A percentile compares a stretch with the other conserved stretches of the same genome.
Evolutionary conservation across 495 filamentous ascomycete species (phyloP).

Genomic region (Trichoderma parareesei): DNA sequence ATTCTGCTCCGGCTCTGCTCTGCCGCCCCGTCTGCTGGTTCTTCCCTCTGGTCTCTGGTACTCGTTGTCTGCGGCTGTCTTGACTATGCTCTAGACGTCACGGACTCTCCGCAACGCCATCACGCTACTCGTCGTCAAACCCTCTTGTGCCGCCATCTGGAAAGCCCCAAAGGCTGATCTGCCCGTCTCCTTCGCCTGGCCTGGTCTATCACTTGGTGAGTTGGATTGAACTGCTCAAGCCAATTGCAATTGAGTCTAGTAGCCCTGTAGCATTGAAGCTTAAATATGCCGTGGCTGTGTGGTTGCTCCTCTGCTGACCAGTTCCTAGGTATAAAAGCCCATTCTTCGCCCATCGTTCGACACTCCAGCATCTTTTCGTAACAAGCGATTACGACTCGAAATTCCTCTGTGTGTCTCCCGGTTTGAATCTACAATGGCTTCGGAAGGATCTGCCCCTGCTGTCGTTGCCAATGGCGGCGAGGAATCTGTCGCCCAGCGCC

Average conservation of each 20-base stretch:
- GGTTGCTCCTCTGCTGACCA: too few species aligned
- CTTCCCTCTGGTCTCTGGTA: constrained; percentile 11
- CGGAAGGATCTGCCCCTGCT: constrained; percentile 13
- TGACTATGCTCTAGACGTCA: constrained; percentile 8
- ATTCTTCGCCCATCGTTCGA: neutral
- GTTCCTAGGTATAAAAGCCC: too few species aligned
- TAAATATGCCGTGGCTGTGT: too few species aligned
- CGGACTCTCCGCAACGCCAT: neutral
- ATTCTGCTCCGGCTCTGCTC: constrained; percentile 5
- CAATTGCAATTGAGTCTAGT: neutral
- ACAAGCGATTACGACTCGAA: too few species aligned
- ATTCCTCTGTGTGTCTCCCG: neutral
- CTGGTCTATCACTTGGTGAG: neutral
- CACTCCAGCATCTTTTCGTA: neutral
- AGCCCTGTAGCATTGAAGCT: neutral
- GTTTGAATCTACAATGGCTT: constrained; percentile 20
- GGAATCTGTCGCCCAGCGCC: constrained; percentile 60
- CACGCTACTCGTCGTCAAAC: neutral
- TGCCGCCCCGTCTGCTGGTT: constrained; percentile 11
- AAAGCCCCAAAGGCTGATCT: neutral
- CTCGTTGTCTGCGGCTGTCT: constrained; percentile 7
- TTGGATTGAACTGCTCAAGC: neutral
- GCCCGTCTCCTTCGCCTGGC: too few species aligned
- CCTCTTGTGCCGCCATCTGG: neutral
- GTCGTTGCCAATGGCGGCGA: constrained; percentile 27